Evolutionary conservation across 139 green algal species (phyloP), one percentile per base, ranked within the genome.

Genomic region (Marvania coccoides): DNA sequence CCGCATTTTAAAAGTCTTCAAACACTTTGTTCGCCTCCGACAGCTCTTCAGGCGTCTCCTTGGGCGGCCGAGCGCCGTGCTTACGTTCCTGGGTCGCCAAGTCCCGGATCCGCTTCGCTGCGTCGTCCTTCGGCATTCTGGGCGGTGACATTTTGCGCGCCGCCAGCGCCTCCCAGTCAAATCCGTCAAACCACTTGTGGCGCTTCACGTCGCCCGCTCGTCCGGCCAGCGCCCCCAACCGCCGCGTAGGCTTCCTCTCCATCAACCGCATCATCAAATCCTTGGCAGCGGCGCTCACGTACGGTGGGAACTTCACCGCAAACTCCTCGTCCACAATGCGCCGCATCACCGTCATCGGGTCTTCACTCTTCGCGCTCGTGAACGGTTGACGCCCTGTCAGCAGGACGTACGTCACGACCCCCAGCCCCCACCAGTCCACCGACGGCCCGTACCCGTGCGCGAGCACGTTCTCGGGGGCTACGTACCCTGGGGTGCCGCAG

Each of bases 341-440:
- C 5, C 88, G 78, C 92, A 98, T 97, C 36, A 98, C 87, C 54
- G 91, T 87, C 92, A 98, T 96, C 65, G 92, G 92, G 80, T 98
- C 92, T 26, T 96, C 87, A 0, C 87, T 95, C 70, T 88, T 91
- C 39, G 92, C 89, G 7, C 78, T 88, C 69, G 63, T 87, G 82
- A 98, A 98, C 15, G 93, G 93, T 80, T 97, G 93, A 6, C 87
- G 81, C 2, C 90, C 93, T 2, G 90, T 96, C 13, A 98, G 82
- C 77, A 98, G 76, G 54, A 97, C 92, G 64, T 97, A 98, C 71
- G 85, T 85, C 29, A 98, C 80, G 63, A 97, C 90, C 2, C 92
- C 92, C 60, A 98, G 77, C 10, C 88, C 90, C 90, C 88, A 96
- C 91, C 91, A 98, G 82, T 98, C 93, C 5, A 98, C 89, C 23